These are phyloP conservation scores for Tricholoma flavovirens DNA, from an alignment of 768 basidiomycete genomes.

Conservation along the genomic window DNA sequence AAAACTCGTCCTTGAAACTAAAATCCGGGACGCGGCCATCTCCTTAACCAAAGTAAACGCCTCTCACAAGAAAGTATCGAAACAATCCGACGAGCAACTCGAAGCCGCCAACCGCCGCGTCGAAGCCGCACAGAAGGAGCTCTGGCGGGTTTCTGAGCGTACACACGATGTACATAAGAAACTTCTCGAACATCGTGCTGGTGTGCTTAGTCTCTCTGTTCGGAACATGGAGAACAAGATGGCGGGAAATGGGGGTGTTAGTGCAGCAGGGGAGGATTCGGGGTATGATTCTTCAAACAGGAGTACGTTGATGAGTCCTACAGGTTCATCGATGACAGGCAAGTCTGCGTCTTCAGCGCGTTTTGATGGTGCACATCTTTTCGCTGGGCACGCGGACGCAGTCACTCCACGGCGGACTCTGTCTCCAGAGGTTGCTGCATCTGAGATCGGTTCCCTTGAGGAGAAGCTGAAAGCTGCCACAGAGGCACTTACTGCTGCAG, in stretches of 20 bases:
- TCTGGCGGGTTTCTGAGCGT: slow-evolving; percentile 62
- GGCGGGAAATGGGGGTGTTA: slow-evolving; percentile 16
- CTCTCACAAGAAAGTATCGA: slow-evolving; percentile 50
- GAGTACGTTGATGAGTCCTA: slow-evolving; percentile 47
- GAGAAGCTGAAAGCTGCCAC: slow-evolving; percentile 59
- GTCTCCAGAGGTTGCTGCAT: slow-evolving; percentile 36
- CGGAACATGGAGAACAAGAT: slow-evolving; percentile 58
- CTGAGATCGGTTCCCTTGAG: slow-evolving; percentile 51
- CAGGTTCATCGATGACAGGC: slow-evolving; percentile 37
- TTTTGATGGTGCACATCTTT: slow-evolving; percentile 82
- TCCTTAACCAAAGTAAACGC: slow-evolving; percentile 68
- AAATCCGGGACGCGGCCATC: slow-evolving; percentile 81
- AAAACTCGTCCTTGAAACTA: slow-evolving; percentile 76
- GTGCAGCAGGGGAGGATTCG: slow-evolving; percentile 35
- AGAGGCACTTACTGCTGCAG: slow-evolving; percentile 50
- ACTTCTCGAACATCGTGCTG: slow-evolving; percentile 78
- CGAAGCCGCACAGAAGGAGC: slow-evolving; percentile 62
- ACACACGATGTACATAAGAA: slow-evolving; percentile 55
- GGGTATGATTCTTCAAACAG: slow-evolving; percentile 49
- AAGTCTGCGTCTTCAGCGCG: slow-evolving; percentile 39
- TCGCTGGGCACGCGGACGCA: slow-evolving; percentile 73
- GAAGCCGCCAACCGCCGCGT: slow-evolving; percentile 71
- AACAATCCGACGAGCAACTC: slow-evolving; percentile 67
- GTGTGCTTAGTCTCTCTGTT: slow-evolving; percentile 69
- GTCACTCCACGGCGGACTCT: slow-evolving; percentile 47